Evolutionary conservation across 169 alveolate genomes (phyloP).

Genomic region (Amoebophrya sp.): DNA sequence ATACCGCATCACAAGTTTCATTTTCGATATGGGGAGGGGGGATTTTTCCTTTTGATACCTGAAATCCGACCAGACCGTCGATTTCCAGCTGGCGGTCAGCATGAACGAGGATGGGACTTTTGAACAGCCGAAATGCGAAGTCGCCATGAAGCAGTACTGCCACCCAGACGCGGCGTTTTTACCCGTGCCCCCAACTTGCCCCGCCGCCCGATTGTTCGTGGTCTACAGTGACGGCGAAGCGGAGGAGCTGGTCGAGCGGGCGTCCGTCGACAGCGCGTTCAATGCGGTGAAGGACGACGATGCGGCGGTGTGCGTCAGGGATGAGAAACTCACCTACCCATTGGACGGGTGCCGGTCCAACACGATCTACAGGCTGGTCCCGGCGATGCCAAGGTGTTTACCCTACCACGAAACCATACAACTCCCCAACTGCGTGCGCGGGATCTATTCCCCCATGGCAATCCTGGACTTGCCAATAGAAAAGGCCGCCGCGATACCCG

Average conservation of each 20-base stretch:
- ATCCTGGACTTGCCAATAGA: background rate
- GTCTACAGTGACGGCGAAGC: background rate
- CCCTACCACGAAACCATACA: background rate
- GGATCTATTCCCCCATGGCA: background rate
- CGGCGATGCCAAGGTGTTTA: background rate
- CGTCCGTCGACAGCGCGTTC: background rate
- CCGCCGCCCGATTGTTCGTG: background rate
- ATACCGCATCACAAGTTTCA: no score
- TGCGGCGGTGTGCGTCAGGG: background rate
- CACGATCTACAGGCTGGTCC: background rate
- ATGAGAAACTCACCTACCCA: background rate
- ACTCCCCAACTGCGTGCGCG: constrained; percentile 1
- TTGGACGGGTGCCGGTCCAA: background rate
- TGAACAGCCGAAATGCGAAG: background rate
- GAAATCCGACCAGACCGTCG: background rate
- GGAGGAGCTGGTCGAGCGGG: background rate
- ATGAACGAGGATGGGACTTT: background rate
- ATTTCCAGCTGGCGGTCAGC: background rate
- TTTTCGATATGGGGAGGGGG: no score
- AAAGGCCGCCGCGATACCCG: background rate
- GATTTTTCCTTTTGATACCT: no score
- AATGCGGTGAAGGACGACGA: background rate
- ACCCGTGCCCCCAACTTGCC: background rate
- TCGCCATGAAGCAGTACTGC: background rate
- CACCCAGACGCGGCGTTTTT: background rate